Base-by-base conservation (phyloP, 495 filamentous ascomycete species). In the Aspergillus heteromorphus region DNA sequence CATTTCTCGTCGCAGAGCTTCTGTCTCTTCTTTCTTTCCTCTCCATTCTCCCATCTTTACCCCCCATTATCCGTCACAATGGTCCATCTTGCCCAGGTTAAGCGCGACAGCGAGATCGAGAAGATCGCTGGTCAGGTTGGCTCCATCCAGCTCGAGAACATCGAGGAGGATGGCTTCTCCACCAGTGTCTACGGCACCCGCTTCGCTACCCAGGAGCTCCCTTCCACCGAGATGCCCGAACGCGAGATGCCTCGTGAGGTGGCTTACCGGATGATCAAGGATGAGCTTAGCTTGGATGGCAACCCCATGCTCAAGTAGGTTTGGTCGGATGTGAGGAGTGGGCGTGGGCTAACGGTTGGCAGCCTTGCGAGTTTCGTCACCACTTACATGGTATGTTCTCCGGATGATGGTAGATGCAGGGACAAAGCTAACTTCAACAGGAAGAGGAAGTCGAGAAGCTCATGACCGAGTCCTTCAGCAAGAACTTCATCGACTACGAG, bases 401-500 rank as follows among this genome's bases (percentile, higher is more conserved):
- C n/a, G n/a, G n/a, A n/a, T n/a, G n/a, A n/a, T n/a, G n/a, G n/a
- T n/a, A n/a, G n/a, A n/a, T n/a, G n/a, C n/a, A n/a, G 5, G 16
- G 8, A 20, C 34, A 19, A 27, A n/a, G 38, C 43, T 47, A 14
- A 47, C 43, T 2, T 0, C 4, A 6, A 0, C 45, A 85, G 84
- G 89, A 93, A 71, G 85, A 90, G 55, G 87, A 92, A 74, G 89
- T 83, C 14, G 86, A 93, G 74, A 85, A 88, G 67, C 82, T 93
- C 68, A 93, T 93, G 89, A 74, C 82, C 59, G 85, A 91, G 55
- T 79, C 83, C 57, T 84, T 92, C 62, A 80, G 86, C 63, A 93
- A 93, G 73, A 93, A 93, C 78, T 92, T 93, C 76, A 87, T 87
- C 73, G 87, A 90, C 67, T 92, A 90, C 71, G 88, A 92, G 68